Evolutionary conservation across 352 stramenopile species (phyloP).

Genomic region (Globisporangium spiculum): DNA sequence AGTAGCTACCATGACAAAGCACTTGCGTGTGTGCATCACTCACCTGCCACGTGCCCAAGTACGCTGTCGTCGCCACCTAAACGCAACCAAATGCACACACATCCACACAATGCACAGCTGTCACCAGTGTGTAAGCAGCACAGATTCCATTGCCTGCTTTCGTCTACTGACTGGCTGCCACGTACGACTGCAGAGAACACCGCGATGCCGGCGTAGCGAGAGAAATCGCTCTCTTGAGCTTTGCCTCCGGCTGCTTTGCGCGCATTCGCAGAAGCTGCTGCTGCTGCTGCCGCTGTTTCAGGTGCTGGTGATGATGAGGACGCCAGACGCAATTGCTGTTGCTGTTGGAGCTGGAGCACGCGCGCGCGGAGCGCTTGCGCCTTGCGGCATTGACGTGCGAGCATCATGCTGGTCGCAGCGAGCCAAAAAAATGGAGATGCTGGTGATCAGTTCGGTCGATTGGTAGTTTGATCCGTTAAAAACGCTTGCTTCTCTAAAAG

Average conservation of each 20-base stretch:
- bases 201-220: conserved; percentile 77
- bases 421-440: not conserved
- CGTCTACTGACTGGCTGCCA: not conserved
- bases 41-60: conserved; percentile 82
- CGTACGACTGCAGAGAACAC: conserved; percentile 81
- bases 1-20: not conserved
- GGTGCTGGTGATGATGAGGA: not conserved
- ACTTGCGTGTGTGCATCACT: not conserved
- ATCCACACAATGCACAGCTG: not conserved
- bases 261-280: conserved; percentile 1
- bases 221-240: conserved; percentile 60
- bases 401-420: conserved; percentile 6
- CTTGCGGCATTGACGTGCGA: conserved; percentile 18
- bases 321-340: conserved; percentile 10
- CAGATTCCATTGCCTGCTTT: not conserved
- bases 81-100: not conserved
- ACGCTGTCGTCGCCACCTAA: conserved; percentile 67
- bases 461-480: not conserved
- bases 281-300: not conserved
- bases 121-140: not conserved
- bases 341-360: conserved; percentile 3
- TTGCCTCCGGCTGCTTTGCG: conserved; percentile 5
- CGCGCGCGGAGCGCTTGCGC: conserved; percentile 9
- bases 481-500: not conserved
- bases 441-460: not conserved